These are phyloP conservation scores for Camelina hispida DNA, from an alignment of 345 rosid genomes.

Conservation along the genomic window DNA sequence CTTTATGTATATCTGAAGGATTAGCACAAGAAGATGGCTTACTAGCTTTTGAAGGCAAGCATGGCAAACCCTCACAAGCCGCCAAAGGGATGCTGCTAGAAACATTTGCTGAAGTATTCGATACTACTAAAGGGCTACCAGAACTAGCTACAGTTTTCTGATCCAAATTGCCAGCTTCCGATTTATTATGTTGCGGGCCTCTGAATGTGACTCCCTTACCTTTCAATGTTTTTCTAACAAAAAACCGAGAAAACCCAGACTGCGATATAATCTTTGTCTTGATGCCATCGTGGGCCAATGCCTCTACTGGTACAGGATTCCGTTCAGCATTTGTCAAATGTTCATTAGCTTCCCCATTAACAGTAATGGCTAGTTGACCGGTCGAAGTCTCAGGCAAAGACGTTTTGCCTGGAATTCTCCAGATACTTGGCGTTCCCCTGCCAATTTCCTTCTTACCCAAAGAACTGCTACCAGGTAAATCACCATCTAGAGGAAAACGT, in stretches of 20 bases:
- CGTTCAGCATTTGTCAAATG: too few relatives aligned
- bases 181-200: constrained; percentile 54
- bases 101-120: constrained; percentile 50
- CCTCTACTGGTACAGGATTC: constrained; percentile 43
- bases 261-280: constrained; percentile 85
- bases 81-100: constrained; percentile 47
- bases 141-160: constrained; percentile 48
- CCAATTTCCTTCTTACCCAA: constrained; percentile 46
- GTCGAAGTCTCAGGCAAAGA: constrained; percentile 53
- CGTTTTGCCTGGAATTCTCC: constrained; percentile 45
- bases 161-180: constrained; percentile 47
- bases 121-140: constrained; percentile 44
- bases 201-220: constrained; percentile 74
- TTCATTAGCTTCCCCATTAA: constrained; percentile 45
- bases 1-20: constrained; percentile 40
- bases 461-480: constrained; percentile 61
- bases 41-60: constrained; percentile 41
- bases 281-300: constrained; percentile 53
- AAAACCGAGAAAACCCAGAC: constrained; percentile 89
- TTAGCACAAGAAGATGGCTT: constrained; percentile 49
- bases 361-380: constrained; percentile 43
- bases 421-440: constrained; percentile 37
- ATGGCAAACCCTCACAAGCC: constrained; percentile 47
- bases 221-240: constrained; percentile 72
- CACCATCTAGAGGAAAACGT: constrained; percentile 52